A percentile compares a stretch with the other conserved stretches of the same genome.
Conservation (phyloP, 108 stramenopile genomes). For the Nannochloropsis granulata region DNA sequence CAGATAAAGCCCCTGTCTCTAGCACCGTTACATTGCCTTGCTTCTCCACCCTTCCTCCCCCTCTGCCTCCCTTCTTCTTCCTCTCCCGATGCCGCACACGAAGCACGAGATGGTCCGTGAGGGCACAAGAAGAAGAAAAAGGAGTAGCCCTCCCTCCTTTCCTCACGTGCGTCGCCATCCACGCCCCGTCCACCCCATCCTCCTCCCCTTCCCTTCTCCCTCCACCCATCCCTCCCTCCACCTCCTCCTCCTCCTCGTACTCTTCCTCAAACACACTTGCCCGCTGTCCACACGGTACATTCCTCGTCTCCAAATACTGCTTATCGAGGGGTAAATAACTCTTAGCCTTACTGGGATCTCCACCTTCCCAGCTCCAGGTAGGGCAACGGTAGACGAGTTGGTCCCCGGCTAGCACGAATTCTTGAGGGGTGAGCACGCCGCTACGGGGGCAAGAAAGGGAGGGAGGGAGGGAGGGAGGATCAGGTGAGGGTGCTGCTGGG, state of each 20-base stretch:
- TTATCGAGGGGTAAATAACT: constrained; percentile 4
- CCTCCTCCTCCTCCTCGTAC: not conserved
- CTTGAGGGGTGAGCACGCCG: constrained; percentile 36
- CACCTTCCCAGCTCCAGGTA: constrained; percentile 34
- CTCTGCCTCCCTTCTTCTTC: not conserved
- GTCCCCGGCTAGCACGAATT: constrained; percentile 32
- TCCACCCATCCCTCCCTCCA: not conserved
- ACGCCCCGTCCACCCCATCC: not conserved
- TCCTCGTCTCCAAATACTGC: not conserved
- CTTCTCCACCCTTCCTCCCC: not conserved
- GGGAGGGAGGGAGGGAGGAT: not conserved
- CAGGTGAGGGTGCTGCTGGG: not conserved
- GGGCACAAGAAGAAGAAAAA: not conserved
- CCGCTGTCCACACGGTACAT: not conserved
- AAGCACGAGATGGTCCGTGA: not conserved
- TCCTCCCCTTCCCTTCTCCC: not conserved
- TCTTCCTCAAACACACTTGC: not conserved
- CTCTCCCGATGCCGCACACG: not conserved
- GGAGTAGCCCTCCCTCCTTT: too few species aligned
- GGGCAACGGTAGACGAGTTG: constrained; percentile 34
- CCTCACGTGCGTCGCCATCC: not conserved
- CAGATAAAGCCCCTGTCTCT: too few species aligned
- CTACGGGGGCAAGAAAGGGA: not conserved
- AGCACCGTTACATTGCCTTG: too few species aligned
- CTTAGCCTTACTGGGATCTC: constrained; percentile 16